Base-by-base conservation (phyloP, 2,329 filamentous ascomycete genomes). In the Aspergillus oerlinghausenensis region DNA sequence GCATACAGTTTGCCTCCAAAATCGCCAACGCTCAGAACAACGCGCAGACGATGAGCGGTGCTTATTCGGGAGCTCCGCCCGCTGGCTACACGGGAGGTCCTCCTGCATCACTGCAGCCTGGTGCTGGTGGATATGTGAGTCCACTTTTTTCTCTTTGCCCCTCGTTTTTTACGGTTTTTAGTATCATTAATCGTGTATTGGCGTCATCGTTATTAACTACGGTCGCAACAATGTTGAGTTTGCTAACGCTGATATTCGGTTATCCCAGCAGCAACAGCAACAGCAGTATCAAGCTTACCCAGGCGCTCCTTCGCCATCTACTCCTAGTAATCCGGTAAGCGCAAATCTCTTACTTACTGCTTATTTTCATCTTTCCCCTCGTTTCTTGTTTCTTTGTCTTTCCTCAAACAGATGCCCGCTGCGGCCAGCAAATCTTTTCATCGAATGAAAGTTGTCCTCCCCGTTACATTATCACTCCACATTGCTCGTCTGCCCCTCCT, bases 51-150 rank as follows among this genome's bases (percentile, higher is more conserved):
- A 56, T 61, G 55, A 55, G 55, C 51, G 71, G 69, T 51, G 65
- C 64, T 23, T 72, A 72, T 57, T 67, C 63, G 49, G 72, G 69
- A 53, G 70, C 64, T 53, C 70, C 74, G 58, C 71, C 73, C 6
- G 56, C 70, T 29, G 73, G 73, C 35, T 75, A 75, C 56, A 69
- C 70, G 17, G 72, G 70, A 49, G 71, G 62, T 49, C 72, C 74
- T 67, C 74, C 73, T 55, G 56, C 71, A 55, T 60, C 66, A 47
- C 60, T 74, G 62, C 72, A 70, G 59, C 57, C 69, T 64, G 71
- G 69, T 60, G 64, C 63, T 42, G 75, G 75, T 63, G 76, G 77
- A 73, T 83, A 84, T 71, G 82, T 84, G 75, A 80, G 82, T 82
- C 55, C 50, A 40, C 50, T 52, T 40, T 48, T 45, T 21, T 49